Evolutionary conservation across 768 basidiomycete species (phyloP), one percentile per base, ranked within the genome.

Genomic region (Cystobasidium onofrii): DNA sequence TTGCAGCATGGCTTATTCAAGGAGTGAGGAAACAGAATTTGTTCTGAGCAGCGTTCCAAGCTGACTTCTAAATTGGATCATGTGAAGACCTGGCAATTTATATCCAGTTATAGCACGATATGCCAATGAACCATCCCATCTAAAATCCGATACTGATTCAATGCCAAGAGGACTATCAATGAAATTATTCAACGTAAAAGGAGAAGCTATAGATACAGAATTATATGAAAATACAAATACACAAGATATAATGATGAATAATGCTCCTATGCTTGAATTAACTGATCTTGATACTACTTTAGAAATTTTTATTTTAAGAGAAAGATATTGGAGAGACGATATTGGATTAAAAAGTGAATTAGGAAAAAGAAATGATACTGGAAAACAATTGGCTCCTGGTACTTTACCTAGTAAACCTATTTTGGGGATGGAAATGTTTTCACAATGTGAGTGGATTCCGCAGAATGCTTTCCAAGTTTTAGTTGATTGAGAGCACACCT

Each of bases 201-300:
- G 71, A 4, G 33, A 60, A 27, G 20, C 36, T 6, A 69, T 74
- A 20, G 74, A 74, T 44, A 2, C 52, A n/a, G 69, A 9, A 3
- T 54, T 29, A n/a, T 71, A 71, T 27, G 69, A 54, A 6, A 29
- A 71, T 13, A 57, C 69, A 7, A 34, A 36, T 6, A 74, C 72
- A 6, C 74, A 74, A 43, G 74, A 74, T 60, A 25, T 74, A n/a
- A 23, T 69, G 12, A 72, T 74, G 66, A 74, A 74, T 33, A 74
- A 74, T 44, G 74, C 74, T n/a, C 50, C 72, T 1, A 71, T 72
- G 71, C 70, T 74, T 6, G 74, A 74, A 66, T 64, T 74, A 13
- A 74, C 74, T n/a, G 66, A 73, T 34, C 70, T 74, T 12, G 66
- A 74, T 43, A 74, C 74, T 29, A 61, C 50, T 2, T 52, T 74